Percentiles rank a stretch among this genome's conserved stretches.
phyloP scores from a whole-genome alignment of 306 rosid species.

The Alnus rubra region DNA sequence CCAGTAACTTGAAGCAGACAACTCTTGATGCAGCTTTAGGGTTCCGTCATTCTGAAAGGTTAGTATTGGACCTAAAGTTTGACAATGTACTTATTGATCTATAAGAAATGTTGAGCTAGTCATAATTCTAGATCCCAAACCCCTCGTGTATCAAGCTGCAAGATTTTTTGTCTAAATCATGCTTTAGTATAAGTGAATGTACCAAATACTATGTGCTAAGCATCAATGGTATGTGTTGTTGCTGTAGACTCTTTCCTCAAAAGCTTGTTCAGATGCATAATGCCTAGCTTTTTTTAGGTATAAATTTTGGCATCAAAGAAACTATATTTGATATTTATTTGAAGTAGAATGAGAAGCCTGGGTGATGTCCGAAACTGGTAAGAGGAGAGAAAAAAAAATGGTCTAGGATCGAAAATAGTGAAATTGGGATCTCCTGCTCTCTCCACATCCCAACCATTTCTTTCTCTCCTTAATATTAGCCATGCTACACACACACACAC shows the following conservation, averaged over 20 bases:
- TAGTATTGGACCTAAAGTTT: slow-evolving; percentile 22
- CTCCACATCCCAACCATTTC: neutral
- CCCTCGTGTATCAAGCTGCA: neutral
- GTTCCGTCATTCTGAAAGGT: slow-evolving; percentile 83
- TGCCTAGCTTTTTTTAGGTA: neutral
- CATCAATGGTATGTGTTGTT: neutral
- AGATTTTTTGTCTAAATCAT: neutral
- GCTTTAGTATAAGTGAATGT: neutral
- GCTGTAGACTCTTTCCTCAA: neutral
- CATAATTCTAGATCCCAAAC: slow-evolving; percentile 3
- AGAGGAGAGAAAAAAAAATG: neutral
- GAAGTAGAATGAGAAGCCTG: neutral
- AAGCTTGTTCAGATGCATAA: neutral
- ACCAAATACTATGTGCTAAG: neutral
- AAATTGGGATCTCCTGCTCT: neutral
- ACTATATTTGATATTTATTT: neutral
- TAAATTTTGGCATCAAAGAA: neutral
- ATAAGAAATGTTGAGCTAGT: slow-evolving; percentile 14
- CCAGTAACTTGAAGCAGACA: slow-evolving; percentile 75
- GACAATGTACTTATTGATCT: neutral
- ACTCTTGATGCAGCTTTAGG: slow-evolving; percentile 88
- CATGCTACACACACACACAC: neutral
- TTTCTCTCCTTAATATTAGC: neutral
- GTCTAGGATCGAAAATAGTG: neutral
- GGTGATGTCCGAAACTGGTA: neutral